Percentiles rank a stretch among this genome's conserved stretches.
These are phyloP conservation scores for Tympanopsis confertula DNA, from an alignment of 2,329 filamentous ascomycete species.

Conservation along the genomic window DNA sequence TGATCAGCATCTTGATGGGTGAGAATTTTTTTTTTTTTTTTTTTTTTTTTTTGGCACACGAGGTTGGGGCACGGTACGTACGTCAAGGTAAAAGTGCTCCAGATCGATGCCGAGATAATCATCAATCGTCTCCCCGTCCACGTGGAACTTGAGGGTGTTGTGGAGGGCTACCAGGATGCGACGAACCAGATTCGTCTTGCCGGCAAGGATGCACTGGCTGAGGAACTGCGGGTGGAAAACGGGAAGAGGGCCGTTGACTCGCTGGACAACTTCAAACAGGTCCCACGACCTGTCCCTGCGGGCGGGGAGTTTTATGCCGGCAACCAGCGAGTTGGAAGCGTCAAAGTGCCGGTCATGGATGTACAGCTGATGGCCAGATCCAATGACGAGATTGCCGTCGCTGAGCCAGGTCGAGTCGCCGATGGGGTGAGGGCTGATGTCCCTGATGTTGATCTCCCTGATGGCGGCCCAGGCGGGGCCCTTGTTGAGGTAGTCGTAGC, in stretches of 20 bases:
- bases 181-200: slow-evolving; percentile 63
- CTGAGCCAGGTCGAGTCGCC: slow-evolving; percentile 87
- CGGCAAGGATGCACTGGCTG: slow-evolving; percentile 73
- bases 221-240: slow-evolving; percentile 88
- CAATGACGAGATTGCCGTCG: slow-evolving; percentile 74
- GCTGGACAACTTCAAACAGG: slow-evolving; percentile 70
- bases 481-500: slow-evolving; percentile 82
- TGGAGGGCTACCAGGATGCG: slow-evolving; percentile 62
- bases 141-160: slow-evolving; percentile 69
- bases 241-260: slow-evolving; percentile 76
- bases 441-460: slow-evolving; percentile 68
- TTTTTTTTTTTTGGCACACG: too few species aligned
- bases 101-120: slow-evolving; percentile 58
- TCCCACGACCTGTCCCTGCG: slow-evolving; percentile 42
- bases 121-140: slow-evolving; percentile 70
- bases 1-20: too few species aligned
- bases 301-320: slow-evolving; percentile 33
- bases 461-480: slow-evolving; percentile 83
- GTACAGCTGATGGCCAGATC: slow-evolving; percentile 83
- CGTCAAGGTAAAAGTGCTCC: slow-evolving; percentile 38
- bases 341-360: slow-evolving; percentile 69
- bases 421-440: slow-evolving; percentile 78
- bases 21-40: too few species aligned
- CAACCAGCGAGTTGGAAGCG: slow-evolving; percentile 45
- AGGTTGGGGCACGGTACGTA: too few species aligned